phyloP scores from a whole-genome alignment of 2,329 filamentous ascomycete genomes.

The Colletotrichum echinochloae region DNA sequence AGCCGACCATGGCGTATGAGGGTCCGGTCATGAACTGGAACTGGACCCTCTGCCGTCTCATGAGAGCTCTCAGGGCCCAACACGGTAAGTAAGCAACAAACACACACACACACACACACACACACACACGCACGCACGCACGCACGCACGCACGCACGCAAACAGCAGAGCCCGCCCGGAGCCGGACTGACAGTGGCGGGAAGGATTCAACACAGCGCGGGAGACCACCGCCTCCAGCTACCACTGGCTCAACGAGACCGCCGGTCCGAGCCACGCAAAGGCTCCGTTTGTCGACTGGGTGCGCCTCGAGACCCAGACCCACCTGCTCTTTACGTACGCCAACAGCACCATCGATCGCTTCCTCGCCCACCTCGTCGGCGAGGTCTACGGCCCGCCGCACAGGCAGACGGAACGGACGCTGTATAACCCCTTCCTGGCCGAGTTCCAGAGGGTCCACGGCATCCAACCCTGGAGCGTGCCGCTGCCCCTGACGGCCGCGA shows the following conservation, averaged over 20 bases:
- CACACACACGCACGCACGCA: too few species aligned
- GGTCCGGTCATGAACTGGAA: conserved; percentile 3
- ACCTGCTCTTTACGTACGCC: background rate
- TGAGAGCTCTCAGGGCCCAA: conserved; percentile 5
- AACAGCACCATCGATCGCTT: background rate
- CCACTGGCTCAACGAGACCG: background rate
- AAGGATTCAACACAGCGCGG: conserved; percentile 8
- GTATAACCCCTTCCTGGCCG: conserved; percentile 19
- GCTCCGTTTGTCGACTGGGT: conserved; percentile 24
- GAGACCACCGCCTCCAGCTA: conserved; percentile 1
- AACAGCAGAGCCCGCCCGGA: background rate
- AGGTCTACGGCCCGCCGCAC: background rate
- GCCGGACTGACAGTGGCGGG: background rate
- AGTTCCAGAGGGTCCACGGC: conserved; percentile 1
- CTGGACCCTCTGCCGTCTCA: background rate
- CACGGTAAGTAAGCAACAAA: background rate
- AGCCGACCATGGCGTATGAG: background rate
- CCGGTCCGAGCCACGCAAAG: background rate
- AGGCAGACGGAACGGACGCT: background rate
- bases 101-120: too few species aligned
- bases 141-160: too few species aligned
- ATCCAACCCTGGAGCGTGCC: background rate
- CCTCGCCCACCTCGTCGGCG: conserved; percentile 12
- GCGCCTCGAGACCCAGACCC: background rate
- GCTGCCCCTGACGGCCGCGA: background rate